These are phyloP conservation scores for Ballota nigra DNA, from an alignment of 257 asterid species.

Conservation along the genomic window DNA sequence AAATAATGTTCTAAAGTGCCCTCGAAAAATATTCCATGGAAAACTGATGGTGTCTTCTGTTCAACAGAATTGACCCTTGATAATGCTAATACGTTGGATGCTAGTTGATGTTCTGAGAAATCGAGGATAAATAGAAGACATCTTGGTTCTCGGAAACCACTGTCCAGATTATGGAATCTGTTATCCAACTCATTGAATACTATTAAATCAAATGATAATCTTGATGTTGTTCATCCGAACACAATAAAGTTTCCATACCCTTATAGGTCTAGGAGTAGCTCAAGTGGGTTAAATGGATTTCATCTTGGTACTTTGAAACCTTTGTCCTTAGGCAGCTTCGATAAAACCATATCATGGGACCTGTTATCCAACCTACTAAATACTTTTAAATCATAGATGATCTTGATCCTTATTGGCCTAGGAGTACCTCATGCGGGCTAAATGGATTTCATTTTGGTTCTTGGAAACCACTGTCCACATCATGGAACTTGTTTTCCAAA, in stretches of 20 bases:
- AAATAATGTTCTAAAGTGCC: conserved; percentile 10
- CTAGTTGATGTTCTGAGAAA: conserved; percentile 19
- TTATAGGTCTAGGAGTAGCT: conserved; percentile 37
- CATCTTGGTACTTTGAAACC: not conserved
- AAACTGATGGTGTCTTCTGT: conserved; percentile 28
- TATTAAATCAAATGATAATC: conserved; percentile 14
- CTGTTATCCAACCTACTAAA: too few relatives aligned
- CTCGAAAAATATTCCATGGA: conserved; percentile 23
- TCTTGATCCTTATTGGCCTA: not conserved
- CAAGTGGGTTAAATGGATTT: not conserved
- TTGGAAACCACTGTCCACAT: too few relatives aligned
- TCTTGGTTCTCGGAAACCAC: not conserved
- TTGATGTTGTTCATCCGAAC: conserved; percentile 20
- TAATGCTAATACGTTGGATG: conserved; percentile 24
- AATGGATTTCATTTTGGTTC: not conserved
- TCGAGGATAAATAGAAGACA: conserved; percentile 25
- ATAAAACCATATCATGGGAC: too few relatives aligned
- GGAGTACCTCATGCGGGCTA: not conserved
- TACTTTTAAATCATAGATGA: not conserved
- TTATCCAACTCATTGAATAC: conserved; percentile 21
- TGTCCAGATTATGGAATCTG: conserved; percentile 8
- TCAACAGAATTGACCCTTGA: conserved; percentile 45
- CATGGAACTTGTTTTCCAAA: not conserved
- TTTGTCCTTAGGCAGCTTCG: too few relatives aligned
- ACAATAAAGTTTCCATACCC: conserved; percentile 37